A percentile compares a stretch with the other conserved stretches of the same genome.
phyloP scores from a whole-genome alignment of 2,329 filamentous ascomycete species.

The Aspergillus novoparasiticus region DNA sequence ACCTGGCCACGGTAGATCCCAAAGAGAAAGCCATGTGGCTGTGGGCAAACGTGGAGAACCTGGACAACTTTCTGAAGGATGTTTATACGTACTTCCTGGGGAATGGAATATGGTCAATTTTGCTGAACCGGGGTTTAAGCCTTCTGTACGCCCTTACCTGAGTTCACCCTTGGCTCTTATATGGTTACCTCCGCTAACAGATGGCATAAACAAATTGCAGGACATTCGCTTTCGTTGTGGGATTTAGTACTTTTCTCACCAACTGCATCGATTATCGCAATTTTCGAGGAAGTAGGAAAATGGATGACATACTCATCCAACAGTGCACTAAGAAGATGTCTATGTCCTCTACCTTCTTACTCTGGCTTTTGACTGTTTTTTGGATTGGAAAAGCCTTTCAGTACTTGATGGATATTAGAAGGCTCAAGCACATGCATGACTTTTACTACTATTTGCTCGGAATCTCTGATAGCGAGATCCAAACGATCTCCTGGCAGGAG shows the following conservation, averaged over 20 bases:
- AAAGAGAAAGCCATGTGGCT: constrained; percentile 85
- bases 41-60: constrained; percentile 87
- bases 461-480: constrained; percentile 83
- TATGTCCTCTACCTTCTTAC: constrained; percentile 71
- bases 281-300: constrained; percentile 65
- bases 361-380: constrained; percentile 85
- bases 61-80: constrained; percentile 82
- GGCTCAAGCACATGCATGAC: constrained; percentile 75
- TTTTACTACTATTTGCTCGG: constrained; percentile 83
- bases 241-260: constrained; percentile 78
- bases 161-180: not conserved
- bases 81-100: constrained; percentile 86
- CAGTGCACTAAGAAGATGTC: constrained; percentile 78
- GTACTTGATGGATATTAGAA: constrained; percentile 71
- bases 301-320: constrained; percentile 65
- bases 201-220: constrained; percentile 52
- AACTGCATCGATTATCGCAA: constrained; percentile 83
- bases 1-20: constrained; percentile 54
- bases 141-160: constrained; percentile 61
- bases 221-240: constrained; percentile 79
- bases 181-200: not conserved
- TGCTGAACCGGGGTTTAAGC: constrained; percentile 71
- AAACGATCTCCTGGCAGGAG: constrained; percentile 92
- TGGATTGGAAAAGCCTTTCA: constrained; percentile 80
- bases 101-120: constrained; percentile 82